phyloP scores from a whole-genome alignment of 129 eudicot species.

The Flaveria brownii region DNA sequence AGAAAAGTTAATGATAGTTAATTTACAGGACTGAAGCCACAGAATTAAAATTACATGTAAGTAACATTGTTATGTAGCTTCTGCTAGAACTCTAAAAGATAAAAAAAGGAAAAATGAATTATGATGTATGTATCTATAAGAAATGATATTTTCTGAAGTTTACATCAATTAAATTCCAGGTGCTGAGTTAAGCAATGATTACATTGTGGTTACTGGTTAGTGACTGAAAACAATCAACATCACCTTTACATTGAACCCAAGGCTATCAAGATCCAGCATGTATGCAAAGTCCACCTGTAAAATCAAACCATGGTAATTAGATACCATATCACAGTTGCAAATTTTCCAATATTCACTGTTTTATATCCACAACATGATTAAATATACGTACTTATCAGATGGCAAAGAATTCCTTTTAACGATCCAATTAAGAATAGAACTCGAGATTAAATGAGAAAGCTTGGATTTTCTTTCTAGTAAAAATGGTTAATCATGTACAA shows the following conservation, averaged over 20 bases:
- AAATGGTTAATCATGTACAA: neutral
- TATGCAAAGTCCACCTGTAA: constrained; percentile 88
- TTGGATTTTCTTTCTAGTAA: constrained; percentile 13
- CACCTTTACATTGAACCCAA: constrained; percentile 96
- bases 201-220: neutral
- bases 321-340: neutral
- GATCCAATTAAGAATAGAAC: neutral
- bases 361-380: constrained; percentile 6
- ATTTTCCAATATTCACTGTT: constrained; percentile 2
- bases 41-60: neutral
- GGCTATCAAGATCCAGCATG: constrained; percentile 83
- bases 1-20: neutral
- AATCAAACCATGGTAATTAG: constrained; percentile 13
- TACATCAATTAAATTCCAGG: neutral
- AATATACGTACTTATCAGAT: neutral
- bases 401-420: neutral
- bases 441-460: neutral
- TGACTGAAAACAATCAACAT: neutral
- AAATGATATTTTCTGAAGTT: constrained; percentile 10
- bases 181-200: neutral
- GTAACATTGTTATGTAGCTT: neutral
- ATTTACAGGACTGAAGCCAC: neutral
- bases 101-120: neutral
- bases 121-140: neutral
- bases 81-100: neutral